Percentiles rank a stretch among this genome's conserved stretches.
These are phyloP conservation scores for Pachyrhizus erosus DNA, from an alignment of 306 rosid species.

Conservation along the genomic window DNA sequence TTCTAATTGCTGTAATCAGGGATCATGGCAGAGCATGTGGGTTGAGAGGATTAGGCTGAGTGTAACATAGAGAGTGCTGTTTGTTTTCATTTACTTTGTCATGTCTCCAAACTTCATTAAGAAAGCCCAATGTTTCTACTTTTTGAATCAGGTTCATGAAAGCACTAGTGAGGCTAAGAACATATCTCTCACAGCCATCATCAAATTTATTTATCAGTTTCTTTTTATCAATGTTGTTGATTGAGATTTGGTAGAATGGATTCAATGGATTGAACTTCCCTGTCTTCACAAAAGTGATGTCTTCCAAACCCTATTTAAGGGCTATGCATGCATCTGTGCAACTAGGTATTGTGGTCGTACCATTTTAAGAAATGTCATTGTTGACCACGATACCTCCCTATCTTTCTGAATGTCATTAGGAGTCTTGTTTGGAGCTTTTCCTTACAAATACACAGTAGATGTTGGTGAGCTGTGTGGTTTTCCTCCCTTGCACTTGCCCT, in stretches of 20 bases:
- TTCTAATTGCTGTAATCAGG: background rate
- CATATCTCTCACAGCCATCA: constrained; percentile 8
- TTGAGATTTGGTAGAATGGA: background rate
- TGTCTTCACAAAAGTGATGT: background rate
- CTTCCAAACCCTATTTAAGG: constrained; percentile 8
- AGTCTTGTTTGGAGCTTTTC: constrained; percentile 3
- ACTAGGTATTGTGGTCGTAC: background rate
- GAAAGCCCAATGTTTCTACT: background rate
- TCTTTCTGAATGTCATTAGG: constrained; percentile 6
- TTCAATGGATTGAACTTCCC: background rate
- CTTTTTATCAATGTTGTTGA: background rate
- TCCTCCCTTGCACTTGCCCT: constrained; percentile 21
- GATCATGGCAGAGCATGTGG: constrained; percentile 2
- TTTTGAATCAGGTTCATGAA: constrained; percentile 5
- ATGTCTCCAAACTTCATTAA: background rate
- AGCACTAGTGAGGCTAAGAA: constrained; percentile 8
- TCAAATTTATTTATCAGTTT: background rate
- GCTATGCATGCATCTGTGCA: background rate
- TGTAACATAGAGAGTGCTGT: background rate
- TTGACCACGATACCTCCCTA: background rate
- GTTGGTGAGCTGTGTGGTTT: constrained; percentile 13
- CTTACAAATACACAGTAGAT: background rate
- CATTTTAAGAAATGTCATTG: constrained; percentile 6
- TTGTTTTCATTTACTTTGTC: background rate
- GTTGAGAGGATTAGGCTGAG: background rate